Percentiles rank a stretch among this genome's conserved stretches.
Evolutionary conservation across 495 filamentous ascomycete species (phyloP).

Genomic region (Penicillium odoratum): DNA sequence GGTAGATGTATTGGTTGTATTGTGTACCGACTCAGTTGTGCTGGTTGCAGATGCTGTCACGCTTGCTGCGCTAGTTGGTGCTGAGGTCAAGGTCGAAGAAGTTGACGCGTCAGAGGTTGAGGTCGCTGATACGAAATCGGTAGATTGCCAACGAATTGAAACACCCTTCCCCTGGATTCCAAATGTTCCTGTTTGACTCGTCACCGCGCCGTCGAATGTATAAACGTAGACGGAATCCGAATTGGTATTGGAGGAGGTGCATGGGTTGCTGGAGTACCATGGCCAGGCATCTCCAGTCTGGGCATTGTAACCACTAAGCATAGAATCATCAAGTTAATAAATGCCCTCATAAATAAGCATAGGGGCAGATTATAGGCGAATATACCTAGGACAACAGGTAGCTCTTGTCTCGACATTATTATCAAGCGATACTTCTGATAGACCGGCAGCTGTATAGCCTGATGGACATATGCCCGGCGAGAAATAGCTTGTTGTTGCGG

Average conservation of each 20-base stretch:
- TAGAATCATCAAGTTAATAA: background rate
- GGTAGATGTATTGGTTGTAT: background rate
- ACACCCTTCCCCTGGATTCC: slow-evolving; percentile 4
- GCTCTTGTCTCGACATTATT: slow-evolving; percentile 1
- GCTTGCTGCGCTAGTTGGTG: background rate
- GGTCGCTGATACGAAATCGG: slow-evolving; percentile 1
- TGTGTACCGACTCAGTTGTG: background rate
- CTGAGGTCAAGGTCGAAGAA: background rate
- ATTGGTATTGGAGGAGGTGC: slow-evolving; percentile 5
- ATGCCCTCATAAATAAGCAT: background rate
- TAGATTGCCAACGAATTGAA: slow-evolving; percentile 7
- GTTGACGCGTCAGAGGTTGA: background rate
- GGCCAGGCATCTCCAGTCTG: slow-evolving; percentile 5
- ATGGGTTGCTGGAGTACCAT: slow-evolving; percentile 6
- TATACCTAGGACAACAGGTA: slow-evolving; percentile 8
- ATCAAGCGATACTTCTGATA: background rate
- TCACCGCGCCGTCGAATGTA: background rate
- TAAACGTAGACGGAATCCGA: background rate
- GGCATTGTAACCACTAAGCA: slow-evolving; percentile 1
- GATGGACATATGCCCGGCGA: slow-evolving; percentile 15
- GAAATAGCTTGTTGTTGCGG: slow-evolving; percentile 7
- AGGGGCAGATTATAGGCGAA: background rate
- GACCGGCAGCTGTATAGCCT: slow-evolving; percentile 8
- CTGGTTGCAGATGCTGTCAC: background rate
- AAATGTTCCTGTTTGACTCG: background rate